phyloP scores from a whole-genome alignment of 176 grass and related monocot species.

The Bonia amplexicaulis region DNA sequence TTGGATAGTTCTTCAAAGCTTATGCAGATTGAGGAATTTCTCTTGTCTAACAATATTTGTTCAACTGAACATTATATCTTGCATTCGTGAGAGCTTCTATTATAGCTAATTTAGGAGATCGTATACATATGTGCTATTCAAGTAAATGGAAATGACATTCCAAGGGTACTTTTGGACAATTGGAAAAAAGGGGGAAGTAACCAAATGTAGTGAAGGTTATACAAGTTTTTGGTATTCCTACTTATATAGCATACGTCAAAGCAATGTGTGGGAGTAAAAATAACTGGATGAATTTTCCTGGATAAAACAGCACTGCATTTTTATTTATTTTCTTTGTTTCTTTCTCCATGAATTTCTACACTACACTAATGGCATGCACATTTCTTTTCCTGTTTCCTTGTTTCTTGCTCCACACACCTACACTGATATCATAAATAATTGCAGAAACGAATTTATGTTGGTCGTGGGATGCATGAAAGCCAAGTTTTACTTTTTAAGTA shows the following conservation, averaged over 20 bases:
- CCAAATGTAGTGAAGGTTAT: neutral
- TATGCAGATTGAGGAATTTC: no score
- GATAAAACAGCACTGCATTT: neutral
- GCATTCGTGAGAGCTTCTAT: no score
- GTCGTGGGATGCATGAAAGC: conserved; percentile 98
- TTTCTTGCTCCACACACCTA: neutral
- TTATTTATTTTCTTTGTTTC: neutral
- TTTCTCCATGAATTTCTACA: neutral
- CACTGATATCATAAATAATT: conserved; percentile 14
- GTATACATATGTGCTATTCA: neutral
- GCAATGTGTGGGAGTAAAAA: neutral
- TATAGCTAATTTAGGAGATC: no score
- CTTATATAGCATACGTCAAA: neutral
- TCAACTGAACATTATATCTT: no score
- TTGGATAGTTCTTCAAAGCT: no score
- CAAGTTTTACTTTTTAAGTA: conserved; percentile 85
- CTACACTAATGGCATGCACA: neutral
- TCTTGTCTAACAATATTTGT: no score
- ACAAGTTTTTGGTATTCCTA: neutral
- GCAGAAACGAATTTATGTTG: conserved; percentile 96
- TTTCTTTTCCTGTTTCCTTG: conserved; percentile 7
- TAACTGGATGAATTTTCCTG: neutral
- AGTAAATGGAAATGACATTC: conserved; percentile 2
- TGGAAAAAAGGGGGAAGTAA: no score
- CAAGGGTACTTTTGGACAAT: neutral